Evolutionary conservation across 495 filamentous ascomycete genomes (phyloP), one percentile per base, ranked within the genome.

Genomic region (Penicillium mononematosum): DNA sequence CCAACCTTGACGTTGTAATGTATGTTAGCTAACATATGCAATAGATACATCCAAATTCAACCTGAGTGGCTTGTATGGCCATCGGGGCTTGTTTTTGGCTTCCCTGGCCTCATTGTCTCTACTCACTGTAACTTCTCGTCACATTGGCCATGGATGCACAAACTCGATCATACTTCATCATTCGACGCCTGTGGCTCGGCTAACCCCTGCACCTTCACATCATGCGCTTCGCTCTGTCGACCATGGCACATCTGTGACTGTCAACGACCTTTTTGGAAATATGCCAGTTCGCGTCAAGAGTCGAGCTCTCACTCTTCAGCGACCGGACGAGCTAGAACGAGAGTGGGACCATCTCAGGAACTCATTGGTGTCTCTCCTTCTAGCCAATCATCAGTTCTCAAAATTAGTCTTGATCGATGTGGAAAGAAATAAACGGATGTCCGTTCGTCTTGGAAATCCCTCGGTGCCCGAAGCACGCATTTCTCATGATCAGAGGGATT

Each of bases 221-320:
- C 82, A 90, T 32, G 74, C 78, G 27, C 58, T 94, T 4, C 63
- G 73, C 8, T 71, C 71, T 60, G 77, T 79, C 50, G 61, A 74
- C 14, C 87, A 90, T 72, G 95, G 94, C 6, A 96, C 93, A 2
- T 79, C 85, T 45, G 85, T 94, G 9, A 82, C 80, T 5, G 89
- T 97, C 3, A 85, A 89, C 58, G 89, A 96, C 64, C 77, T 98
- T 12, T 98, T 97, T 71, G 94, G 93, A 2, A 92, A 90, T 47
- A 92, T 98, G 87, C 94, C 94, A 2, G 94, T 98, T 11, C 87
- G 95, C n/a, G 86, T 97, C 20, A 96, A 94, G 71, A 89, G 88
- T 64, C 81, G 91, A 61, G 79, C 82, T 11, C 63, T 78, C 5
- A 53, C 68, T 45, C 60, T 75, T 12, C 70, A 80, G 50, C 75